Conservation (phyloP, 2,329 filamentous ascomycete species). For the Ophiostoma pallidulum region DNA sequence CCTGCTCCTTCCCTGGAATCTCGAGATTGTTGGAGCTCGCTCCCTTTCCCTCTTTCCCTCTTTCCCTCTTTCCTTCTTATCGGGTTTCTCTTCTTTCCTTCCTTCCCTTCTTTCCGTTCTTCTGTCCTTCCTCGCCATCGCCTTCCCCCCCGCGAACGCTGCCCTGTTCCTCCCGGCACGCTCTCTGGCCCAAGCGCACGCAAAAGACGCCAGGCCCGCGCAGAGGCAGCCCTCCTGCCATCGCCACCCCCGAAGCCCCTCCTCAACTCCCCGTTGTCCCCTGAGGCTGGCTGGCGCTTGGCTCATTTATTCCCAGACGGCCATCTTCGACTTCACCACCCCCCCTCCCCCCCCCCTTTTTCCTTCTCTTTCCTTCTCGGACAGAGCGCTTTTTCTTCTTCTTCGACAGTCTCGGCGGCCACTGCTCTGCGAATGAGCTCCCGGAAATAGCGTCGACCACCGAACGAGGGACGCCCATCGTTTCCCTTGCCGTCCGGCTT, state of each 20-base stretch:
- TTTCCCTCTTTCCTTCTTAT: background rate
- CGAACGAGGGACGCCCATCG: background rate
- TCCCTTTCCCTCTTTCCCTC: background rate
- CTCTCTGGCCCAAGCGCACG: background rate
- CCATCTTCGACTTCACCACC: slow-evolving; percentile 1
- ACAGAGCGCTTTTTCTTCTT: background rate
- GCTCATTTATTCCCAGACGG: slow-evolving; percentile 3
- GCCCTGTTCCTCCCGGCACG: background rate
- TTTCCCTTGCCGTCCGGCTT: background rate
- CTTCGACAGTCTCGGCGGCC: background rate
- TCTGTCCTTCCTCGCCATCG: background rate
- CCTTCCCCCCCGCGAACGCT: background rate
- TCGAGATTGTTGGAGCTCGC: background rate
- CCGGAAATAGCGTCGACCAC: slow-evolving; percentile 1
- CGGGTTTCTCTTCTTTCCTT: background rate
- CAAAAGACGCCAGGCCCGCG: background rate
- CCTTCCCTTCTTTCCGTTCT: background rate
- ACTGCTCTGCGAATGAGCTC: slow-evolving; percentile 9
- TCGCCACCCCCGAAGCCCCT: background rate
- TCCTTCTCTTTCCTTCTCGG: background rate
- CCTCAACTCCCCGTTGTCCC: background rate
- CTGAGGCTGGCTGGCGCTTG: slow-evolving; percentile 8
- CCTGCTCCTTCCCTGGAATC: slow-evolving; percentile 6
- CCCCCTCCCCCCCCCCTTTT: slow-evolving; percentile 1
- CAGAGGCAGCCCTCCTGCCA: background rate